Evolutionary conservation across 805 yeast species (phyloP), one percentile per base, ranked within the genome.

Genomic region (Metschnikowia drakensbergensis): DNA sequence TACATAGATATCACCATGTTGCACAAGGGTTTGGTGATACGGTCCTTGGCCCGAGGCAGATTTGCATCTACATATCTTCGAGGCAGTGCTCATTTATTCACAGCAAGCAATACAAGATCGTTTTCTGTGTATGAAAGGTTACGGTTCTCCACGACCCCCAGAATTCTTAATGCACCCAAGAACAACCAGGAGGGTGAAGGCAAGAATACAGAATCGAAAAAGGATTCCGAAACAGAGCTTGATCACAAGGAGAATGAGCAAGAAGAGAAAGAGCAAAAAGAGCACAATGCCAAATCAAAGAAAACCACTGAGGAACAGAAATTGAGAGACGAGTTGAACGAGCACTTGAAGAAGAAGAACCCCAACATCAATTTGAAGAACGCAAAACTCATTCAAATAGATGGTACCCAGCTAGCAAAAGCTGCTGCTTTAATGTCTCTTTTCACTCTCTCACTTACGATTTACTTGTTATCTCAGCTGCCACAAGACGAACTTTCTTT

Each of bases 401-500:
- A 59, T 40, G 45, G 41, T 9, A 37, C 32, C 17, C 51, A 41
- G 45, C 32, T 54, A 8, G 51, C 50, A 27, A 52, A 50, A 40
- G 48, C 51, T 7, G 49, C 47, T 11, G 42, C 46, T 13, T 38
- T 50, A 2, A 40, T 56, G 37, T 54, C 63, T 4, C 42, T 66
- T 4, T 54, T 64, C 35, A 57, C 61, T 26, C 48, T 63, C 0
- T 49, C 52, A 42, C 29, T 50, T 40, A 46, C 53, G 42, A 25
- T 47, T 27, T 43, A 48, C 49, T 30, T 55, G 34, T 48, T 51
- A 23, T 39, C 53, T 26, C 51, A 37, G 37, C 60, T 59, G 33
- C 35, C 23, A 7, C 53, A 49, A 37, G 62, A 68, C 46, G 71
- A 68, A 48, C 62, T 71, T 46, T 67, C 91, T 1, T 85, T 83